phyloP scores from a whole-genome alignment of 1,284 basidiomycete species.

The Xerocomus amazonicus region DNA sequence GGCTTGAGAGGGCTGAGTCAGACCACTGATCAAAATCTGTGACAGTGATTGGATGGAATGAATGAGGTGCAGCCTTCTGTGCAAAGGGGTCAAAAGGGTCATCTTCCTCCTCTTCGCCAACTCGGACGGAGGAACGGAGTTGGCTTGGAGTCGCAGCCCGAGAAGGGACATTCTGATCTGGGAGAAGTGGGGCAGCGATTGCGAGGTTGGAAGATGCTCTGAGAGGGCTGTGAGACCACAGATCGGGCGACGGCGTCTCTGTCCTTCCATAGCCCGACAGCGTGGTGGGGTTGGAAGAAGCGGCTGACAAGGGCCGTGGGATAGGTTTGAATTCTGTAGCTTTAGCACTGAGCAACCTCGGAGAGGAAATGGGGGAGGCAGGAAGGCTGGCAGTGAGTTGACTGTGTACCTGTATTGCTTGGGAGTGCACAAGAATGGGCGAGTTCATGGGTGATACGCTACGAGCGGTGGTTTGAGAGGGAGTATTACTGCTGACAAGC shows the following conservation, averaged over 20 bases:
- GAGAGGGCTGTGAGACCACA: constrained; percentile 74
- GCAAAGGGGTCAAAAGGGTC: constrained; percentile 76
- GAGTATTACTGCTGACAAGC: constrained; percentile 50
- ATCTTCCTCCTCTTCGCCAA: constrained; percentile 58
- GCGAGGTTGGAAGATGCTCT: constrained; percentile 80
- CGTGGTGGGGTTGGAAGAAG: constrained; percentile 62
- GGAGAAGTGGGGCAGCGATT: constrained; percentile 82
- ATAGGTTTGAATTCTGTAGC: constrained; percentile 67
- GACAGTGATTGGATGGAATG: constrained; percentile 59
- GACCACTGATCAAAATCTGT: constrained; percentile 67
- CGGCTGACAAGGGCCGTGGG: constrained; percentile 68
- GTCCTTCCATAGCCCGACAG: constrained; percentile 49
- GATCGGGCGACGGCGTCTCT: constrained; percentile 75
- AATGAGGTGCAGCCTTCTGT: constrained; percentile 43
- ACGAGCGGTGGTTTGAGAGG: constrained; percentile 57
- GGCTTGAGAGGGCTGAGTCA: constrained; percentile 39
- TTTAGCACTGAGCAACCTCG: constrained; percentile 62
- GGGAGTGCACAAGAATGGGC: constrained; percentile 59
- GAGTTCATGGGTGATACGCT: constrained; percentile 66
- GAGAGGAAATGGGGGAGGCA: constrained; percentile 58
- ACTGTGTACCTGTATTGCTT: constrained; percentile 43
- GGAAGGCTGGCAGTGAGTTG: constrained; percentile 73
- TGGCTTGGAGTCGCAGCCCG: constrained; percentile 39
- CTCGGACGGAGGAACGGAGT: constrained; percentile 59
- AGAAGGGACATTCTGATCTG: constrained; percentile 62